A percentile compares a stretch with the other conserved stretches of the same genome.
These are phyloP conservation scores for Dothideomycetes sp. DNA, from an alignment of 2,329 filamentous ascomycete genomes.

Conservation along the genomic window DNA sequence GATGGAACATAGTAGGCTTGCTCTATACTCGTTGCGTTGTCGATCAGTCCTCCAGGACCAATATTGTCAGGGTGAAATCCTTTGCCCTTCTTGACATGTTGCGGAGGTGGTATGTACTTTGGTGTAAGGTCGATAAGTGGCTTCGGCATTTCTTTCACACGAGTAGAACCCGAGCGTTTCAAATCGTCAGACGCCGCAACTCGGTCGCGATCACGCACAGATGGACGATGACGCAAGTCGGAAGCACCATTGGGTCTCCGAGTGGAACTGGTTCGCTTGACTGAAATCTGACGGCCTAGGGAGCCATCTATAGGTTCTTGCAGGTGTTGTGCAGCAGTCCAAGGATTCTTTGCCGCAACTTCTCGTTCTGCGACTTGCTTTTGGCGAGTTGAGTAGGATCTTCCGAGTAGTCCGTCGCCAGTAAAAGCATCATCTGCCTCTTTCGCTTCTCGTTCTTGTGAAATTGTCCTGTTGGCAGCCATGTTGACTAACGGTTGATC, in stretches of 20 bases:
- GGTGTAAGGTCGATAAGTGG: constrained; percentile 62
- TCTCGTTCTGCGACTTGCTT: constrained; percentile 31
- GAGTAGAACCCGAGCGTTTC: constrained; percentile 36
- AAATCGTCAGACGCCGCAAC: constrained; percentile 23
- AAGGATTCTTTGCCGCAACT: constrained; percentile 32
- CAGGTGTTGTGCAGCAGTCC: constrained; percentile 50
- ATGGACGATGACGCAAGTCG: constrained; percentile 10
- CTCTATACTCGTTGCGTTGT: constrained; percentile 37
- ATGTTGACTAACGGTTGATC: constrained; percentile 29
- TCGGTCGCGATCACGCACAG: constrained; percentile 12
- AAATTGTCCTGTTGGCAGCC: constrained; percentile 15
- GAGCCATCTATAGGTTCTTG: constrained; percentile 29
- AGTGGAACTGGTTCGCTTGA: constrained; percentile 24
- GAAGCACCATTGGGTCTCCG: constrained; percentile 20
- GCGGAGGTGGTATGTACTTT: constrained; percentile 54
- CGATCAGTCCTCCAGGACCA: constrained; percentile 34
- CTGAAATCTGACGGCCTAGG: constrained; percentile 11
- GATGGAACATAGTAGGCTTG: constrained; percentile 33
- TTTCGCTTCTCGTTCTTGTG: constrained; percentile 16
- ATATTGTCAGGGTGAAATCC: constrained; percentile 32
- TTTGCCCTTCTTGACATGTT: constrained; percentile 45
- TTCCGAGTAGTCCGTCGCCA: constrained; percentile 39
- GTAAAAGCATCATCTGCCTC: constrained; percentile 32
- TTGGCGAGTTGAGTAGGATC: constrained; percentile 41
- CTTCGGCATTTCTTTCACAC: constrained; percentile 36